These are phyloP conservation scores for Penicillium sp. DNA, from an alignment of 2,329 filamentous ascomycete genomes.

Conservation along the genomic window DNA sequence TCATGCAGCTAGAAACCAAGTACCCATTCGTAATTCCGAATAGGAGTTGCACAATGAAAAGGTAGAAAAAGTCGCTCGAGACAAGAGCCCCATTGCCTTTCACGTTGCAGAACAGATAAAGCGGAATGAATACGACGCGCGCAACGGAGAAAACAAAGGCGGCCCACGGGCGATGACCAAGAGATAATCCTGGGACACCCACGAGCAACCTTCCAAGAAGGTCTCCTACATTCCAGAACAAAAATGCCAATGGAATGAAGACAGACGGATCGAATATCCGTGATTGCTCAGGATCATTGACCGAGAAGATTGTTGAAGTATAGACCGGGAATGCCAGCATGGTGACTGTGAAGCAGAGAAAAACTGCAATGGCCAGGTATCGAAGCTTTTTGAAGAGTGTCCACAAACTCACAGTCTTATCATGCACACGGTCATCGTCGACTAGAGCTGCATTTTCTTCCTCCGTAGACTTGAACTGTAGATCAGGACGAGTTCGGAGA, in stretches of 20 bases:
- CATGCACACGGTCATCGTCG: conserved; percentile 16
- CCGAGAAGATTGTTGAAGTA: conserved; percentile 66
- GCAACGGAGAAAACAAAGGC: conserved; percentile 68
- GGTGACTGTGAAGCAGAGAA: conserved; percentile 76
- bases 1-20: conserved; percentile 86
- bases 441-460: conserved; percentile 14
- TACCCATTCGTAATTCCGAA: conserved; percentile 89
- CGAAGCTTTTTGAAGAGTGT: conserved; percentile 73
- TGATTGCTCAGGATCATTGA: conserved; percentile 40
- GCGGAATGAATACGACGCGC: conserved; percentile 71
- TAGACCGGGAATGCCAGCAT: conserved; percentile 98
- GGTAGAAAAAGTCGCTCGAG: conserved; percentile 82
- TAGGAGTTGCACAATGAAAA: conserved; percentile 75
- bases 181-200: conserved; percentile 53
- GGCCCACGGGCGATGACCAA: conserved; percentile 63
- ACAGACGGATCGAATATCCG: conserved; percentile 67
- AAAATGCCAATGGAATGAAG: conserved; percentile 87
- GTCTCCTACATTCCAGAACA: conserved; percentile 93
- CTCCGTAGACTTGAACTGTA: conserved; percentile 5
- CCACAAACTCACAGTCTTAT: conserved; percentile 58
- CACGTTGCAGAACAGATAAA: conserved; percentile 91
- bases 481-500: conserved; percentile 49
- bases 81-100: conserved; percentile 72
- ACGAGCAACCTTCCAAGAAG: conserved; percentile 73
- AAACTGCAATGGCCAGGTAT: conserved; percentile 75